Base-by-base conservation (phyloP, 1,284 basidiomycete species). In the Fomitiporia mediterranea region DNA sequence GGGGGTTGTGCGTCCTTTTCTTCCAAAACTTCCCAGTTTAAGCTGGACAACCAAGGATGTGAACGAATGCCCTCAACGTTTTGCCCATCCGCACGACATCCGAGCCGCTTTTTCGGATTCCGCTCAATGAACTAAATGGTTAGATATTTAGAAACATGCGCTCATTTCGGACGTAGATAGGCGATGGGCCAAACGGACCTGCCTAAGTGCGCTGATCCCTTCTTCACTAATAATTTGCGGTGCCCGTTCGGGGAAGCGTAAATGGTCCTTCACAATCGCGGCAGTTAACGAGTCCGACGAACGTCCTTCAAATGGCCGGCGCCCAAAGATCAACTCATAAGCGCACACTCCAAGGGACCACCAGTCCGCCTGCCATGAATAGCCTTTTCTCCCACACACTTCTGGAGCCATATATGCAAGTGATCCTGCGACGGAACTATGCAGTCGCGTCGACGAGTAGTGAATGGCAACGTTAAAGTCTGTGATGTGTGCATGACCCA, bases 391-490 rank as follows among this genome's bases (percentile, higher is more conserved):
- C 48, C 73, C 79, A 47, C 98, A 79, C 17, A 98, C 88, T 69
- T 98, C 94, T 1, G 95, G 91, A 2, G 95, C 94, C 96, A 99
- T 99, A 74, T 99, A 99, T 0, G 96, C 95, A 92, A 98, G 96
- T 63, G 90, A 94, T 2, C 94, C 94, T 1, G 94, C 96, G 3
- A 99, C 89, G 55, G 91, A 94, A 1, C 91, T 94, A 68, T 98
- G 85, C 58, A 90, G 69, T 32, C 91, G 79, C 44, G 87, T 78
- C 55, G 93, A 88, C 5, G 94, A 94, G 69, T 93, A 98, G 70
- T 98, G 96, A 6, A 98, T 94, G 13, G 95, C 96, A 63, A 98
- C 94, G 69, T 99, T 99, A 75, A 99, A 97, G 72, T 98, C 96
- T 13, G 96, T 98, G 61, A 99, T 78, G 68, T 98, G 95, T 0